Percentiles rank a stretch among this genome's conserved stretches.
Evolutionary conservation across 495 filamentous ascomycete genomes (phyloP).

Genomic region (Polyplosphaeria fusca): DNA sequence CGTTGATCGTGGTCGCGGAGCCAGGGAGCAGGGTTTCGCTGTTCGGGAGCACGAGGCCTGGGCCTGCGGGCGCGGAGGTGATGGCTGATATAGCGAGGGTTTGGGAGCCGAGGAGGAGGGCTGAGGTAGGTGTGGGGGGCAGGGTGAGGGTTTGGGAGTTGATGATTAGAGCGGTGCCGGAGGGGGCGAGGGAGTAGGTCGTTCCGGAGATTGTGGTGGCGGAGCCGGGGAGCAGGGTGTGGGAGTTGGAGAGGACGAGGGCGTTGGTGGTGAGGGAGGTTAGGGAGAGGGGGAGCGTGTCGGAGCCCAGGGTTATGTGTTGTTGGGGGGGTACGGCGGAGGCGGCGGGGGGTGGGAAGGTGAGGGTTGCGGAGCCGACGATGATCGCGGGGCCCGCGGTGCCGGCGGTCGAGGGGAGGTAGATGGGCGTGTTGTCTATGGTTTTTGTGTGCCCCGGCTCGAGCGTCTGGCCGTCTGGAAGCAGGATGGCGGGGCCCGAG

Average conservation of each 20-base stretch:
- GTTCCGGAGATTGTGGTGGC: background rate
- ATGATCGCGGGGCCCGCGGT: background rate
- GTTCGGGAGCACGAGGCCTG: slow-evolving; percentile 26
- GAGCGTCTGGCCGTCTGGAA: slow-evolving; percentile 11
- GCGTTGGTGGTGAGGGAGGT: background rate
- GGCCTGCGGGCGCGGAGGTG: background rate
- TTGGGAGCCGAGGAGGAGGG: background rate
- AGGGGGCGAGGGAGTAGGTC: slow-evolving; percentile 3
- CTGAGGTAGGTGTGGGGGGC: background rate
- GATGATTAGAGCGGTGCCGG: slow-evolving; percentile 3
- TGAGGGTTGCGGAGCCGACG: slow-evolving; percentile 7
- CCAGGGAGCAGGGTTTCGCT: slow-evolving; percentile 22
- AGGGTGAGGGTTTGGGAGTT: background rate
- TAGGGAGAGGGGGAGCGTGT: background rate
- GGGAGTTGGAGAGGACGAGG: slow-evolving; percentile 29
- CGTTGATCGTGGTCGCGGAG: background rate
- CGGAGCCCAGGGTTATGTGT: background rate
- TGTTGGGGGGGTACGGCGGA: background rate
- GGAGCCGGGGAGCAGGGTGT: slow-evolving; percentile 19
- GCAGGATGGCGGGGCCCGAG: background rate
- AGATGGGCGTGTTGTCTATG: slow-evolving; percentile 2
- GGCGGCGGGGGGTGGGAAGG: background rate
- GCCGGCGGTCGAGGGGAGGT: slow-evolving; percentile 13
- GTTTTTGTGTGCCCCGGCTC: background rate
- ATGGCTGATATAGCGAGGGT: background rate